Evolutionary conservation across 2,329 filamentous ascomycete species (phyloP).

Genomic region (Talaromyces verruculosus): DNA sequence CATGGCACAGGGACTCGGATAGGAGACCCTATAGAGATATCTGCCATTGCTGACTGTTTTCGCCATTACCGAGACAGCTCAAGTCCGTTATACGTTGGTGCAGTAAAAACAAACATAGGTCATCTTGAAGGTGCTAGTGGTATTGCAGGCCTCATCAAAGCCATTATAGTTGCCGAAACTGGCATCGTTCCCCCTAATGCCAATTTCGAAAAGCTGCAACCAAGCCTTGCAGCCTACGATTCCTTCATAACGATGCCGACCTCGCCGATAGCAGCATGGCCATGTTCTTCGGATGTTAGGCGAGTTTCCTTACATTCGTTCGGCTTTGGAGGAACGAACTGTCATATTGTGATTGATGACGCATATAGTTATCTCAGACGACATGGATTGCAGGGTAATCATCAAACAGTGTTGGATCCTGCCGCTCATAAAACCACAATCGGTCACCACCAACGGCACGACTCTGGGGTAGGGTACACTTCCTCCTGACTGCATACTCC

Average conservation of each 20-base stretch:
- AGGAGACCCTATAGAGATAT: constrained; percentile 27
- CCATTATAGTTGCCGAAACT: constrained; percentile 29
- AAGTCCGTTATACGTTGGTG: constrained; percentile 27
- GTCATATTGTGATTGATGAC: constrained; percentile 4
- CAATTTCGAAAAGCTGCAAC: neutral
- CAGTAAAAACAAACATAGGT: constrained; percentile 35
- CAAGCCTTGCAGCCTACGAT: neutral
- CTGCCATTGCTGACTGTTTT: constrained; percentile 24
- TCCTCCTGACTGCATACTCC: neutral
- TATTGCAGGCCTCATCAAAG: constrained; percentile 32
- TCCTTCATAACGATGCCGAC: neutral
- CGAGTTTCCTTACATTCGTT: neutral
- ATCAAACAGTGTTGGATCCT: neutral
- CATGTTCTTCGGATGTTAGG: neutral
- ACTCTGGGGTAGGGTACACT: neutral
- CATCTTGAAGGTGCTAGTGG: constrained; percentile 33
- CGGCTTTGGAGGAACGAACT: neutral
- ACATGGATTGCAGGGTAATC: neutral
- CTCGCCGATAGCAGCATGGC: neutral
- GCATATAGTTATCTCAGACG: neutral
- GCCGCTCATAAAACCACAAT: neutral
- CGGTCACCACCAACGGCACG: neutral
- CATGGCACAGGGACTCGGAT: constrained; percentile 31
- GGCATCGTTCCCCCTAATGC: constrained; percentile 31
- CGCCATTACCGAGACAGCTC: neutral